Evolutionary conservation across 441 rosid species (phyloP), one percentile per base, ranked within the genome.

Genomic region (Dalechampia spathulata): DNA sequence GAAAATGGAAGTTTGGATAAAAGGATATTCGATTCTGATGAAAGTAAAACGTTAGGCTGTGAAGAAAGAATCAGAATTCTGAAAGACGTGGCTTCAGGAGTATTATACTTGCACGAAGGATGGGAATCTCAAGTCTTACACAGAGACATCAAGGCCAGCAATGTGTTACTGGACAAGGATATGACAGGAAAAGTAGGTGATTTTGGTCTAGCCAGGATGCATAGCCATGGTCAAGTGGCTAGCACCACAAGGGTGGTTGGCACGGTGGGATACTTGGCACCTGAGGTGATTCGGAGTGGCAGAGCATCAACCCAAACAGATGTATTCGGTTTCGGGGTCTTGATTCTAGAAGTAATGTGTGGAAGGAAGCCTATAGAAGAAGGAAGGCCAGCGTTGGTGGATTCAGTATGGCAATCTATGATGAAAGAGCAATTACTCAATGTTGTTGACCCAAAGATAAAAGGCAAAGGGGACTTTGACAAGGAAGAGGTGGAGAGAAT

Each of bases 91-190:
- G 96, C 88, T 57, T 66, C 61, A 0, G 96, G 86, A 2, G 34
- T 90, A 5, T 60, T 83, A 41, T 87, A 79, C 53, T 69, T 90
- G 17, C 96, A 79, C n/a, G 84, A 90, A 42, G 96, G 92, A 43
- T 85, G 96, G 95, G 88, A 83, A 34, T 64, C 76, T 45, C 80
- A 70, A 58, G 92, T 87, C 22, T 63, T 91, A 2, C 96, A 75
- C 21, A 76, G 95, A 44, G 88, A 85, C 59, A 82, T 87, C 30
- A 83, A 87, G 71, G 83, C 98, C 8, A 79, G 96, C 65, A 83
- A 90, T 49, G 87, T 91, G 52, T 70, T 91, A 8, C 88, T 83
- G 9, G 96, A 85, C 61, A 63, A 67, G 60, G 88, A 90, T 5
- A 82, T 85, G 95, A 72, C 72, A 22, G 92, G 85, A 0, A 75